These are phyloP conservation scores for Arachis stenosperma DNA, from an alignment of 306 rosid genomes.

Conservation along the genomic window DNA sequence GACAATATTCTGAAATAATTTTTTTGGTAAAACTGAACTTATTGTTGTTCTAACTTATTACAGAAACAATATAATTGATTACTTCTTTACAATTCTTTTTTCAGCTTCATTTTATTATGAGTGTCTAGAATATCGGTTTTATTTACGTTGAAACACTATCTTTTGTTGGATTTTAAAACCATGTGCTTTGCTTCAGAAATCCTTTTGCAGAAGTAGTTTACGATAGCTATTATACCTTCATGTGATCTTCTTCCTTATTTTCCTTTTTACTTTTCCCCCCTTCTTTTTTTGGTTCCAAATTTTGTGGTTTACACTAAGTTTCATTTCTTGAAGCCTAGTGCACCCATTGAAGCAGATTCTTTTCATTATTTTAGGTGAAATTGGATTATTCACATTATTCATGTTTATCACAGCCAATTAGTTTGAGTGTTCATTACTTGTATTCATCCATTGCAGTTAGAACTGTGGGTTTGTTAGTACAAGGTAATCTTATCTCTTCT, in stretches of 20 bases:
- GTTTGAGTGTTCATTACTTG: not conserved
- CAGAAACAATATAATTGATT: not conserved
- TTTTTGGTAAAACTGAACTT: slow-evolving; percentile 5
- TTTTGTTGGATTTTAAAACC: slow-evolving; percentile 4
- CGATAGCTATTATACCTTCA: not conserved
- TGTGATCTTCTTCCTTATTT: not conserved
- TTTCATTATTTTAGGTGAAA: slow-evolving; percentile 23
- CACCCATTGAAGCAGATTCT: not conserved
- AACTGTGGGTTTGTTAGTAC: slow-evolving; percentile 39
- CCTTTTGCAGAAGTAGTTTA: not conserved
- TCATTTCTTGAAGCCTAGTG: slow-evolving; percentile 12
- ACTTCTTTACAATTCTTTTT: slow-evolving; percentile 12
- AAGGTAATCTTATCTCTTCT: slow-evolving; percentile 45
- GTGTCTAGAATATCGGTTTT: not conserved
- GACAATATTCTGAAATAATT: not conserved
- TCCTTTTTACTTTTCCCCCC: too few relatives aligned
- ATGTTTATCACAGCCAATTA: slow-evolving; percentile 3
- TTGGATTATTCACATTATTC: not conserved
- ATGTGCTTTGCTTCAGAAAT: not conserved
- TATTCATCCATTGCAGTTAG: slow-evolving; percentile 44
- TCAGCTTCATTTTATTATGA: slow-evolving; percentile 12
- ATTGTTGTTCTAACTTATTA: not conserved
- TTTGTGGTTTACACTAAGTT: slow-evolving; percentile 6
- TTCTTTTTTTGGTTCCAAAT: slow-evolving; percentile 1
- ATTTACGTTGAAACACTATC: not conserved